Percentiles rank a stretch among this genome's conserved stretches.
These are phyloP conservation scores for Santalum album DNA, from an alignment of 164 flowering plant genomes.

Conservation along the genomic window DNA sequence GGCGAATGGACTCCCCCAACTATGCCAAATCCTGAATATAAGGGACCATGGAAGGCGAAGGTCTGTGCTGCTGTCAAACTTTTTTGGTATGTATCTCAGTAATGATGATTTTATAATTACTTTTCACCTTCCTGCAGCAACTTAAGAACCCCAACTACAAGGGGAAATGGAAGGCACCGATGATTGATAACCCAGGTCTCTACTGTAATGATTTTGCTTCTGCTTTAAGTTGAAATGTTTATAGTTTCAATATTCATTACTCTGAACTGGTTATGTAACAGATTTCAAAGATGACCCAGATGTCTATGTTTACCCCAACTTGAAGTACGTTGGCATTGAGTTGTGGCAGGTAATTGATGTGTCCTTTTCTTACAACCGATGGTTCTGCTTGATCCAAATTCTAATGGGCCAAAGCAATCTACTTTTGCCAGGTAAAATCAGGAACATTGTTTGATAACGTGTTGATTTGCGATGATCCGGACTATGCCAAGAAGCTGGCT, in stretches of 20 bases:
- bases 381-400: background rate
- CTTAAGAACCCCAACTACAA: conserved; percentile 93
- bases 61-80: conserved; percentile 23
- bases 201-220: background rate
- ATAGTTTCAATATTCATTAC: background rate
- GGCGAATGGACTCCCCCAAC: conserved; percentile 97
- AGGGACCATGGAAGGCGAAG: conserved; percentile 91
- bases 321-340: conserved; percentile 72
- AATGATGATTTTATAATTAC: background rate
- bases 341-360: conserved; percentile 68
- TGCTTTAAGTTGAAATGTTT: too few relatives aligned
- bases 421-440: conserved; percentile 63
- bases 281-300: conserved; percentile 86
- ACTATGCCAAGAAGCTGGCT: conserved; percentile 78
- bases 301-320: conserved; percentile 54
- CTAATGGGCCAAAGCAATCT: background rate
- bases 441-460: conserved; percentile 92
- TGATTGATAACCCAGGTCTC: conserved; percentile 92
- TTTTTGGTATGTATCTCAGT: background rate
- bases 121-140: conserved; percentile 42
- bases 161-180: conserved; percentile 96
- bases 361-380: background rate
- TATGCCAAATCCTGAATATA: conserved; percentile 84
- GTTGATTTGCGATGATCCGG: conserved; percentile 66
- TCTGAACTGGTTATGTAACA: conserved; percentile 14